A percentile compares a stretch with the other conserved stretches of the same genome.
phyloP scores from a whole-genome alignment of 2,329 filamentous ascomycete species.

The Xylariaceae sp. region DNA sequence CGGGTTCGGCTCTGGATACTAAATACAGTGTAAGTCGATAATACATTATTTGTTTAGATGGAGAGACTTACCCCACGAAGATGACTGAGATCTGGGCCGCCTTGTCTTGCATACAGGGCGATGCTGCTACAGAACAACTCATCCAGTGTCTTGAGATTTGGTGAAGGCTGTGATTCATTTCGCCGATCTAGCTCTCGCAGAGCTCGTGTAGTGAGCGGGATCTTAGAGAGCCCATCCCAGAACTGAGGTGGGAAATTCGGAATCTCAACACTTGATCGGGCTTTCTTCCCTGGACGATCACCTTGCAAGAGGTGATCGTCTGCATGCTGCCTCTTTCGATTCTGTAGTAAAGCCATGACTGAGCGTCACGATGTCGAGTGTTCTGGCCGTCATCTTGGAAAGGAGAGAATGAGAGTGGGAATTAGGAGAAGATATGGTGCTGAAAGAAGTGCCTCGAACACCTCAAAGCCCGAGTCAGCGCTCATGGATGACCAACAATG shows the following conservation, averaged over 20 bases:
- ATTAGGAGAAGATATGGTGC: neutral
- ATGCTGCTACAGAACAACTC: neutral
- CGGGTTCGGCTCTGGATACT: neutral
- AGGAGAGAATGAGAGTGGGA: neutral
- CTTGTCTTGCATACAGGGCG: slow-evolving; percentile 28
- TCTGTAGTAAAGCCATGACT: neutral
- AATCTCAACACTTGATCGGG: neutral
- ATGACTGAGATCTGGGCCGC: slow-evolving; percentile 33
- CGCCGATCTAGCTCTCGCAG: slow-evolving; percentile 28
- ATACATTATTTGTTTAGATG: neutral
- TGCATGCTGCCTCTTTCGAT: neutral
- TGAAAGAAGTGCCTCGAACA: neutral
- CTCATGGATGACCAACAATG: neutral
- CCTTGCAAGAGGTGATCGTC: neutral
- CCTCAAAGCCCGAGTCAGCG: neutral
- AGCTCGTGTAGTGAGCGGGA: slow-evolving; percentile 26
- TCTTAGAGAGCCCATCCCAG: slow-evolving; percentile 27
- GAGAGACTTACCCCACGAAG: slow-evolving; percentile 28
- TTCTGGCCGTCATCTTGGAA: neutral
- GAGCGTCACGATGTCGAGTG: neutral
- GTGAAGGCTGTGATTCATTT: slow-evolving; percentile 9
- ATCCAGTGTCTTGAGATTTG: slow-evolving; percentile 1
- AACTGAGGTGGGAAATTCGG: slow-evolving; percentile 14
- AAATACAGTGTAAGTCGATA: neutral
- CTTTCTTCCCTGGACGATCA: neutral